These are phyloP conservation scores for Crassisporium funariophilum DNA, from an alignment of 768 basidiomycete genomes.

Conservation along the genomic window DNA sequence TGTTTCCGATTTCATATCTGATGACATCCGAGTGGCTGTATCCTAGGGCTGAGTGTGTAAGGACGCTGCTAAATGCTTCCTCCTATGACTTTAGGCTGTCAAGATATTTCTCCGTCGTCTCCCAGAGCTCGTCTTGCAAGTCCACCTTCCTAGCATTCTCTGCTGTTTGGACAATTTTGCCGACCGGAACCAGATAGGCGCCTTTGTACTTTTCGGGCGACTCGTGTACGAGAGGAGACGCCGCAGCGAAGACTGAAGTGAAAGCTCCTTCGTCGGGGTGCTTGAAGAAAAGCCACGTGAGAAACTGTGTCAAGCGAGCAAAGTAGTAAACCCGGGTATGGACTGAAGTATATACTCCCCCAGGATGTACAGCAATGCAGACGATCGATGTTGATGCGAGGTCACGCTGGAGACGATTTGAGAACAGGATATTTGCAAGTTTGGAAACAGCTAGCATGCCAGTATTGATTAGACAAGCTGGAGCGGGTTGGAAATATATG, in stretches of 20 bases:
- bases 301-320: slow-evolving; percentile 16
- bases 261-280: slow-evolving; percentile 38
- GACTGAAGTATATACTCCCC: slow-evolving; percentile 14
- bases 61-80: too few species aligned
- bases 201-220: slow-evolving; percentile 39
- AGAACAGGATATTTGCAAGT: slow-evolving; percentile 14
- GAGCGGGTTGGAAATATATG: neutral
- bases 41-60: too few species aligned
- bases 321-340: neutral
- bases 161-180: slow-evolving; percentile 28
- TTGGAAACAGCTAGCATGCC: slow-evolving; percentile 16
- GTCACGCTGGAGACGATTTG: slow-evolving; percentile 11
- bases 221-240: slow-evolving; percentile 34
- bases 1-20: too few species aligned
- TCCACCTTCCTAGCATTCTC: slow-evolving; percentile 31
- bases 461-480: too few species aligned
- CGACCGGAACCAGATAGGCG: slow-evolving; percentile 38
- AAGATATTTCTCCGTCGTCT: slow-evolving; percentile 31
- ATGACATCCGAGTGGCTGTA: too few species aligned
- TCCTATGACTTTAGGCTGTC: too few species aligned
- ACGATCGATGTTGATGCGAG: slow-evolving; percentile 10
- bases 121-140: slow-evolving; percentile 41
- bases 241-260: slow-evolving; percentile 41
- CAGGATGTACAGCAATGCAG: slow-evolving; percentile 17
- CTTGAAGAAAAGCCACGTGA: slow-evolving; percentile 19